phyloP scores from a whole-genome alignment of 1,139 yeast genomes.

The Lizanozyma gosingica region DNA sequence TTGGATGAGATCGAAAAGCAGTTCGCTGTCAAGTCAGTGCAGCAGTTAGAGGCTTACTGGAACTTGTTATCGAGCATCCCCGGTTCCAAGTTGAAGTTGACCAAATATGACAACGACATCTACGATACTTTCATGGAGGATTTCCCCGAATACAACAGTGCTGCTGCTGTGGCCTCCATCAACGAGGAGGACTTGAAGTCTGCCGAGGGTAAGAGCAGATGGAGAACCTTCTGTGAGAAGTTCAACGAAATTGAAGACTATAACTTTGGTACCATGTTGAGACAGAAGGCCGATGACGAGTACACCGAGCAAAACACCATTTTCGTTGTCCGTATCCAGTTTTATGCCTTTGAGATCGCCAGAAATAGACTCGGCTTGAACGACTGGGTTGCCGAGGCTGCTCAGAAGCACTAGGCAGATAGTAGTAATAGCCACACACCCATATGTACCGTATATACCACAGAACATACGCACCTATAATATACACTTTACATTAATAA shows the following conservation, averaged over 20 bases:
- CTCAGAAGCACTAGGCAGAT: too few species aligned
- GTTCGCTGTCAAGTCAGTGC: constrained; percentile 95
- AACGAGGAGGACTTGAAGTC: constrained; percentile 80
- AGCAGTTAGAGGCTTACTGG: constrained; percentile 87
- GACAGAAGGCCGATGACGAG: constrained; percentile 61
- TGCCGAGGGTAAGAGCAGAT: constrained; percentile 68
- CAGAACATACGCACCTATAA: too few species aligned
- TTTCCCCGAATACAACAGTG: constrained; percentile 77
- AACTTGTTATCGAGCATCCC: constrained; percentile 60
- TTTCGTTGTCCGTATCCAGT: constrained; percentile 87
- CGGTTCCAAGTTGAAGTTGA: constrained; percentile 71
- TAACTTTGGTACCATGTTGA: constrained; percentile 89
- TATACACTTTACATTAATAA: too few species aligned
- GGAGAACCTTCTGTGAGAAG: constrained; percentile 83
- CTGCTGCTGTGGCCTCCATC: constrained; percentile 47
- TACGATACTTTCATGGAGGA: constrained; percentile 55
- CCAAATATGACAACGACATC: constrained; percentile 78
- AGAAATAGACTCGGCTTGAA: constrained; percentile 87
- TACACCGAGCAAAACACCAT: constrained; percentile 81
- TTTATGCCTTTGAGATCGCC: constrained; percentile 89
- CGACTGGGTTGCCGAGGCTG: constrained; percentile 77
- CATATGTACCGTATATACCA: too few species aligned
- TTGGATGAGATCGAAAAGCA: constrained; percentile 78
- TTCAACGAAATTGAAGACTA: constrained; percentile 84
- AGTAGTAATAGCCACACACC: too few species aligned